These are phyloP conservation scores for Fusarium brachygibbosum DNA, from an alignment of 2,329 filamentous ascomycete species.

Conservation along the genomic window DNA sequence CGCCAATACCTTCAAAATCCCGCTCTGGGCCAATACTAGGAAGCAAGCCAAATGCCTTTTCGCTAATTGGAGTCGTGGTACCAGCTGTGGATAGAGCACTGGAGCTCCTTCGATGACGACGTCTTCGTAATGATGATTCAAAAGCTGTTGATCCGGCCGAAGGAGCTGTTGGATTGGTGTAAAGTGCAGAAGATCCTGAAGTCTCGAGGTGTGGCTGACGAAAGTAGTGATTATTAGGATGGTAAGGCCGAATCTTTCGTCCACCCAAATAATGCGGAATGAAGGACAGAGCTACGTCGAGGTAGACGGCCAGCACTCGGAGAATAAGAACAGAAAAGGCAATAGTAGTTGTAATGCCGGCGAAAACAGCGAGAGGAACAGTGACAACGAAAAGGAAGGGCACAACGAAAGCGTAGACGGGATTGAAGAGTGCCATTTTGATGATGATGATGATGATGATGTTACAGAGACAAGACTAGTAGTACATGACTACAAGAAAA, in stretches of 20 bases:
- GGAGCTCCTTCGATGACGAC: conserved; percentile 54
- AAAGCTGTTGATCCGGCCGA: conserved; percentile 41
- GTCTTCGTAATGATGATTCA: conserved; percentile 42
- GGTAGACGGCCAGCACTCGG: conserved; percentile 72
- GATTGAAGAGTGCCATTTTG: conserved; percentile 66
- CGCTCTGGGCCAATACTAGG: conserved; percentile 65
- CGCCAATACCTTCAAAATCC: conserved; percentile 72
- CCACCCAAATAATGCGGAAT: conserved; percentile 67
- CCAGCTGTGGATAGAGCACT: conserved; percentile 53
- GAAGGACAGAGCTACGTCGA: conserved; percentile 71
- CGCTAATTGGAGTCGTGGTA: conserved; percentile 52
- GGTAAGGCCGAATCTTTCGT: conserved; percentile 52
- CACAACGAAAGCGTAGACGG: conserved; percentile 68
- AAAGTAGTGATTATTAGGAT: conserved; percentile 38
- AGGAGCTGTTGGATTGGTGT: conserved; percentile 18
- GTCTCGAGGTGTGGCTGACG: conserved; percentile 27
- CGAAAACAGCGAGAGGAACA: conserved; percentile 73
- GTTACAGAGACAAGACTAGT: conserved; percentile 32
- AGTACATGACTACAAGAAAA: conserved; percentile 41
- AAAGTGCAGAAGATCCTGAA: conserved; percentile 17
- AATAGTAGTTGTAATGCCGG: conserved; percentile 72
- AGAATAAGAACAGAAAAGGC: conserved; percentile 73
- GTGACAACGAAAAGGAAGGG: conserved; percentile 74
- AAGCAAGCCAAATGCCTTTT: conserved; percentile 58
- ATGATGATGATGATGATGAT: conserved; percentile 11